phyloP scores from a whole-genome alignment of 768 basidiomycete species.

The Chiua virens region DNA sequence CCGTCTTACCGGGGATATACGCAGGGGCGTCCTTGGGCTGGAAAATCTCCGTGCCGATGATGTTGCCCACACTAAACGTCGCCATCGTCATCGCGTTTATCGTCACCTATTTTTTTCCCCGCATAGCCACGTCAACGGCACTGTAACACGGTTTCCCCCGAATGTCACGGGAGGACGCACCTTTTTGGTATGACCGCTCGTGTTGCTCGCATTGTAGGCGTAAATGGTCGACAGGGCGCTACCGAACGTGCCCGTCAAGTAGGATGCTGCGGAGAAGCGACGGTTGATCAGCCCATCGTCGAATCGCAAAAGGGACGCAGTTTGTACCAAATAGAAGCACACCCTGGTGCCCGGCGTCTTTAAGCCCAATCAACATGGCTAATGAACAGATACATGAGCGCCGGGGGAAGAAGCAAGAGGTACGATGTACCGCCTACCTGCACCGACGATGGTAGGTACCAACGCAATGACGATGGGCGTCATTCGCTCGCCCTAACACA shows the following conservation, averaged over 20 bases:
- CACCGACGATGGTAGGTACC: slow-evolving; percentile 57
- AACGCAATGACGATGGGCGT: slow-evolving; percentile 57
- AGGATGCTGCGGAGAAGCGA: slow-evolving; percentile 36
- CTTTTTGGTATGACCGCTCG: slow-evolving; percentile 67
- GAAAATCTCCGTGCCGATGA: slow-evolving; percentile 64
- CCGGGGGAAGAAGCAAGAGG: not conserved
- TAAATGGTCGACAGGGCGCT: slow-evolving; percentile 60
- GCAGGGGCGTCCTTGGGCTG: slow-evolving; percentile 58
- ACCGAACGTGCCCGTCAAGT: slow-evolving; percentile 56
- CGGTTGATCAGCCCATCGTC: not conserved
- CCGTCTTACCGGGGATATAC: slow-evolving; percentile 67
- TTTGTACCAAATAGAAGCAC: slow-evolving; percentile 54
- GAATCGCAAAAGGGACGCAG: not conserved
- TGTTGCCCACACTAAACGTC: slow-evolving; percentile 57
- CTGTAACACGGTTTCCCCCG: too few species aligned
- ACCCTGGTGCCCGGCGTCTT: slow-evolving; percentile 47
- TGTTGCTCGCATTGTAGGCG: slow-evolving; percentile 66
- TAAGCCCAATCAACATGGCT: slow-evolving; percentile 57
- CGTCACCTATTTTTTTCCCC: slow-evolving; percentile 40
- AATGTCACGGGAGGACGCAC: slow-evolving; percentile 10
- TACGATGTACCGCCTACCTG: slow-evolving; percentile 35
- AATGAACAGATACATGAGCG: not conserved
- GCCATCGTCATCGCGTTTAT: slow-evolving; percentile 60
- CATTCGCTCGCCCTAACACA: slow-evolving; percentile 55
- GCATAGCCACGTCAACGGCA: not conserved